A percentile compares a stretch with the other conserved stretches of the same genome.
These are phyloP conservation scores for Crithidia fasciculata DNA, from an alignment of 208 protist genomes.

Conservation along the genomic window DNA sequence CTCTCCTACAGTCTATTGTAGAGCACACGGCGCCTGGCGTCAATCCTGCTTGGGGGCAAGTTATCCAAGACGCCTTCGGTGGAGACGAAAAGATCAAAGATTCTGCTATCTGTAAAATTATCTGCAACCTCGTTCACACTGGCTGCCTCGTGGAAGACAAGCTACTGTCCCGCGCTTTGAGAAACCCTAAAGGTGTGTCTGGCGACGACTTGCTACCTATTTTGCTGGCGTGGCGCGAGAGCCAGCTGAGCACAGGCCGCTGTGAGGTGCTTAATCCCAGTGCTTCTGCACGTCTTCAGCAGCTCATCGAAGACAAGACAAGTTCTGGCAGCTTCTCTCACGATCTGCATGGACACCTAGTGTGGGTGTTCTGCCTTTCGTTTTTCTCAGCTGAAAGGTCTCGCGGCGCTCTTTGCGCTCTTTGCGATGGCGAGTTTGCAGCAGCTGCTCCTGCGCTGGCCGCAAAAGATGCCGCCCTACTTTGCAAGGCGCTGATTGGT, in stretches of 20 bases:
- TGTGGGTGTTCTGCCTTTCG: conserved; percentile 27
- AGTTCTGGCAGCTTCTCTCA: neutral
- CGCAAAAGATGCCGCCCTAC: conserved; percentile 3
- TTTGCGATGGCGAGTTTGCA: neutral
- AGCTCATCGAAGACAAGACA: neutral
- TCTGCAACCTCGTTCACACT: conserved; percentile 3
- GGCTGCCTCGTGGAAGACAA: neutral
- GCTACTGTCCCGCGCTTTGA: neutral
- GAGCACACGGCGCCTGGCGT: neutral
- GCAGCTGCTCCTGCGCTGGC: neutral
- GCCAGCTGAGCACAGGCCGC: neutral
- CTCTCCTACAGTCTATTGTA: conserved; percentile 13
- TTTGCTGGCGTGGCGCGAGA: conserved; percentile 3
- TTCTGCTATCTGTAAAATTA: neutral
- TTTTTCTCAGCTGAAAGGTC: conserved; percentile 21
- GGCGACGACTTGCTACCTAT: neutral
- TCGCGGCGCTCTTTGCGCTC: neutral
- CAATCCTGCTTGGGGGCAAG: conserved; percentile 14
- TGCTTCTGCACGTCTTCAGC: neutral
- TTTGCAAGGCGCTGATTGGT: conserved; percentile 23
- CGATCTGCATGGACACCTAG: neutral
- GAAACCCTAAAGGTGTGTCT: neutral
- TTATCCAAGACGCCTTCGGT: conserved; percentile 17
- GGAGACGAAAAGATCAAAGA: neutral
- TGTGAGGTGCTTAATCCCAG: neutral